Base-by-base conservation (phyloP, 1,284 basidiomycete genomes). In the Neonothopanus nambi region DNA sequence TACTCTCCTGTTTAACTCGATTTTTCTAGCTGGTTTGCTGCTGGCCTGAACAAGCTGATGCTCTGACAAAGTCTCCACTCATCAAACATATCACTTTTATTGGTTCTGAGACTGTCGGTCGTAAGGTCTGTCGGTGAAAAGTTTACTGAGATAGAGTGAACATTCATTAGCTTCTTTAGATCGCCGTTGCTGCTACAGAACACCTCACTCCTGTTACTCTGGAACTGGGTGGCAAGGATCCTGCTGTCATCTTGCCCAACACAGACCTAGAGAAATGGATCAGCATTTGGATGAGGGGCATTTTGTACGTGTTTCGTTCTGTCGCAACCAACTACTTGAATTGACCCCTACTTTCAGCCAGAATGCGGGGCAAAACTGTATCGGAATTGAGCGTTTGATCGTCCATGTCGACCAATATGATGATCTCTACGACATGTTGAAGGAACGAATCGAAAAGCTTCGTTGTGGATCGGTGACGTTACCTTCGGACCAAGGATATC, bases 281-380 rank as follows among this genome's bases (percentile, higher is more conserved):
- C n/a, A 83, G 84, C 58, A 61, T 85, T 28, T 87, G 85, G 82
- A 87, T 96, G 85, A 87, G 93, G 46, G 93, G 91, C 39, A 81
- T 91, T 51, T 96, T 91, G 91, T 94, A 68, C 70, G 91, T 78
- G n/a, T 12, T 24, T 24, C 26, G 5, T 36, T 36, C 20, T 38
- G 12, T 38, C 11, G n/a, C n/a, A 38, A 4, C 24, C 59, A 12
- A 33, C 12, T 5, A 49, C 23, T 36, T 28, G 12, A n/a, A n/a
- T 41, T 11, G 28, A 15, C 42, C 21, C 30, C 17, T 18, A 46
- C 28, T 54, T 43, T 40, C 64, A 93, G 91, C 75, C 93, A 95
- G 77, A 93, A 93, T 57, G 81, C 82, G 39, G 96, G 96, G 15
- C 96, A 98, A 72, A 98, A 98, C 68, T 99, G 96, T 67, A 96